phyloP scores from a whole-genome alignment of 78 protist species.

The Chrysochromulina tobinii region DNA sequence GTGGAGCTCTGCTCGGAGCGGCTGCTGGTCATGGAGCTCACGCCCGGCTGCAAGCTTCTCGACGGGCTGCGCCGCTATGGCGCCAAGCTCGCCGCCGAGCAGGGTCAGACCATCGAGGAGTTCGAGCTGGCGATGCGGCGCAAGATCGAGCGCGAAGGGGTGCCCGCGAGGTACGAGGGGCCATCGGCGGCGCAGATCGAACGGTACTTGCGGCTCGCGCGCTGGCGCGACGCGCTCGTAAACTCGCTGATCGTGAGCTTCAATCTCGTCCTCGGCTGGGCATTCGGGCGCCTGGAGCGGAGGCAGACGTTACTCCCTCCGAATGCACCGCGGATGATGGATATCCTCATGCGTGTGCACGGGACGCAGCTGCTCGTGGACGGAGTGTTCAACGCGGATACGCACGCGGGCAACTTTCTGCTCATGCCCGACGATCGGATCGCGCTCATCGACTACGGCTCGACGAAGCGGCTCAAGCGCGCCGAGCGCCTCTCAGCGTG shows the following conservation, averaged over 20 bases:
- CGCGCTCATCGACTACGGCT: constrained; percentile 57
- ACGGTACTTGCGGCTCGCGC: neutral
- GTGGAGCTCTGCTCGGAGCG: constrained; percentile 4
- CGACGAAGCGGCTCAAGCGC: neutral
- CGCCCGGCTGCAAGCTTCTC: constrained; percentile 34
- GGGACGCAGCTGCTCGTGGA: constrained; percentile 38
- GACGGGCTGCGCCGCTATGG: constrained; percentile 3
- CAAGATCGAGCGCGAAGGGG: neutral
- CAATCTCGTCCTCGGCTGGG: neutral
- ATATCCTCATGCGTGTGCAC: constrained; percentile 12
- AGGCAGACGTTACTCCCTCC: neutral
- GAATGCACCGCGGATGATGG: neutral
- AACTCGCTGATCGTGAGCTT: neutral
- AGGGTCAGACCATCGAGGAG: neutral
- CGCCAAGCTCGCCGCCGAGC: neutral
- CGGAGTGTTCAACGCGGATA: constrained; percentile 60
- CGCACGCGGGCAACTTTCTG: constrained; percentile 63
- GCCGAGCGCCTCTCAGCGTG: constrained; percentile 4
- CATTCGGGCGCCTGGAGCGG: neutral
- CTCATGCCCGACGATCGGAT: constrained; percentile 37
- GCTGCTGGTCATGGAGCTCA: constrained; percentile 54
- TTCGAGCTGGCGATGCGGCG: neutral
- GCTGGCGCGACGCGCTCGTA: neutral
- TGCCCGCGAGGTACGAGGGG: constrained; percentile 4
- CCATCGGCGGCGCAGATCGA: neutral